Base-by-base conservation (phyloP, 2,329 filamentous ascomycete species). In the Talaromyces sp. region DNA sequence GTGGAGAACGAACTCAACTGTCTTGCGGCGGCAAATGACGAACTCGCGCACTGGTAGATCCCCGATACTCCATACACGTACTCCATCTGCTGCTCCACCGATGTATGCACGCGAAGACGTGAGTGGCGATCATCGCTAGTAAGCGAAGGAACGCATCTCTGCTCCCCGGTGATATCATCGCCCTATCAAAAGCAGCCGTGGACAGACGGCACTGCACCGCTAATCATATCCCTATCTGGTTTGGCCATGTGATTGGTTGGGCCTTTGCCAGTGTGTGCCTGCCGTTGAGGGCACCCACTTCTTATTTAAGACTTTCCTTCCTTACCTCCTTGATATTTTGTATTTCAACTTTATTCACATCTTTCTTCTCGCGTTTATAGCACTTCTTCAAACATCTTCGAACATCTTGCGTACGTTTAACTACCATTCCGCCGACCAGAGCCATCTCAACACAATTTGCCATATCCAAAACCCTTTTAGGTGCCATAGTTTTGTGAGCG, bases 21-120 rank as follows among this genome's bases (percentile, higher is more conserved):
- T 33, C 54, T 41, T 27, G n/a, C n/a, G 19, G 52, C 52, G 52
- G 27, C 52, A 39, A 58, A 58, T 58, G 35, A 57, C 54, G 54
- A 58, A 41, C 37, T 14, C 52, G 11, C 52, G 47, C 47, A 50
- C 47, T 50, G 47, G 24, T 14, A 31, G 47, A 50, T 50, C 47
- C 2, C 11, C 47, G 49, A 33, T 22, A 24, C 49, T 52, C 47
- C 47, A 50, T 50, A 22, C 22, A 22, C 22, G 13, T 6, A 16
- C 47, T 50, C 22, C 47, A 31, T 16, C 5, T 8, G 47, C 16
- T 14, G 24, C 47, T 35, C 49, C 50, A 35, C 31, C 27, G n/a
- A 39, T 56, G n/a, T 9, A 56, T 56, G 33, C 33, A 56, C 19
- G 52, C 33, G 52, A 33, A 33, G 49, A 52, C 49, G 27, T 33